Evolutionary conservation across 1,284 basidiomycete genomes (phyloP), one percentile per base, ranked within the genome.

Genomic region (Cutaneotrichosporon cavernicola): DNA sequence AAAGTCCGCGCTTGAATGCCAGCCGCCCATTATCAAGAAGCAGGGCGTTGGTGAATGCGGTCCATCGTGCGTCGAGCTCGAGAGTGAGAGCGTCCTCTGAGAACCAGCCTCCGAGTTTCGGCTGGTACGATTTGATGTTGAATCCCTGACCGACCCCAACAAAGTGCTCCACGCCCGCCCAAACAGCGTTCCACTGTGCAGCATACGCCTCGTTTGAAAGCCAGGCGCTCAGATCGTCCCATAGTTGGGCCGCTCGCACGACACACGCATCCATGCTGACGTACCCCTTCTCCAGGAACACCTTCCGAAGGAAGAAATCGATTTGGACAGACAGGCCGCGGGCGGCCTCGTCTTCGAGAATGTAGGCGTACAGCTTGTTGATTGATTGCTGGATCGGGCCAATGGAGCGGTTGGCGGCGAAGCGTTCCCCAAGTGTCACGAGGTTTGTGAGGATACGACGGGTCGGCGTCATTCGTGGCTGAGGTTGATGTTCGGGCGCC

Each of bases 111-210:
- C 5, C 7, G 4, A 43, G 16, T 22, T 49, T 43, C 46, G 34
- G 26, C 16, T 57, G 26, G 13, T 26, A 10, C 11, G 34, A 14
- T 46, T 46, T 8, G 26, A 18, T 6, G 21, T 36, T 31, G 57
- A 22, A 18, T 13, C 26, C 40, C 14, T 40, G 22, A 13, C 16
- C 53, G 36, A 34, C 34, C 1, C 65, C 65, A 3, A 67, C 32
- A 47, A 56, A 67, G 21, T 47, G 36, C 8, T 60, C 56, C 6
- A 62, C 4, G 22, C 34, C 60, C 52, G 21, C 22, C 26, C 16
- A 56, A 14, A 62, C 22, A 36, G 60, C 53, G 40, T 58, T 67
- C 66, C 66, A 67, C 34, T 67, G 63, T 13, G 66, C 63, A 18
- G 57, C 49, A 50, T 64, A 62, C 30, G 62, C 43, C 22, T 60